Conservation (phyloP, 1,139 yeast genomes). For the Candida sanyaensis region DNA sequence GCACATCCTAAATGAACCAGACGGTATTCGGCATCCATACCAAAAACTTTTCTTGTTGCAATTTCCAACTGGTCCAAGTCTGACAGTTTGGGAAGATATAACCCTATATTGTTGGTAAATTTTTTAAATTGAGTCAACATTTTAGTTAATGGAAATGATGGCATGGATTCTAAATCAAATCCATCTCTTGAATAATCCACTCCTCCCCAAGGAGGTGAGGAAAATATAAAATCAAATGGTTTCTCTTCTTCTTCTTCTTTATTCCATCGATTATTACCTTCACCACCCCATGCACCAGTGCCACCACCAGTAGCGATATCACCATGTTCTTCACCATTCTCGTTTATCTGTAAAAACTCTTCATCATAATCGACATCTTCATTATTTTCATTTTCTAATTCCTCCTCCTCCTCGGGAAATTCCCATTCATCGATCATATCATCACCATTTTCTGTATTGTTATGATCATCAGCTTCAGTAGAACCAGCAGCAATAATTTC, state of each 20-base stretch:
- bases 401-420: too few relatives aligned
- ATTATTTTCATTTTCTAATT: too few relatives aligned
- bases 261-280: too few relatives aligned
- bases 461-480: conserved; percentile 11
- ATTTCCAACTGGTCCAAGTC: conserved; percentile 56
- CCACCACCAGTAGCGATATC: too few relatives aligned
- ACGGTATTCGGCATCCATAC: conserved; percentile 46
- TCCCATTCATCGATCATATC: conserved; percentile 1
- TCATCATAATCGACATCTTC: too few relatives aligned
- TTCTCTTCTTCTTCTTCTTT: neutral
- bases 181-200: conserved; percentile 55
- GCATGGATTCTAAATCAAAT: conserved; percentile 46
- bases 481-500: conserved; percentile 14
- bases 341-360: too few relatives aligned
- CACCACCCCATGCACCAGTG: too few relatives aligned
- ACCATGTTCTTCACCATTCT: too few relatives aligned
- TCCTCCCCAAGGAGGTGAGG: conserved; percentile 99
- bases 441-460: conserved; percentile 12
- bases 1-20: conserved; percentile 43
- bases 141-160: conserved; percentile 53
- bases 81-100: conserved; percentile 78
- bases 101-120: conserved; percentile 55
- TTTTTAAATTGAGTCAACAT: conserved; percentile 43
- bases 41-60: conserved; percentile 49
- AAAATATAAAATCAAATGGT: conserved; percentile 64